A percentile compares a stretch with the other conserved stretches of the same genome.
phyloP scores from a whole-genome alignment of 352 stramenopile species.

The Phytophthora megakarya region DNA sequence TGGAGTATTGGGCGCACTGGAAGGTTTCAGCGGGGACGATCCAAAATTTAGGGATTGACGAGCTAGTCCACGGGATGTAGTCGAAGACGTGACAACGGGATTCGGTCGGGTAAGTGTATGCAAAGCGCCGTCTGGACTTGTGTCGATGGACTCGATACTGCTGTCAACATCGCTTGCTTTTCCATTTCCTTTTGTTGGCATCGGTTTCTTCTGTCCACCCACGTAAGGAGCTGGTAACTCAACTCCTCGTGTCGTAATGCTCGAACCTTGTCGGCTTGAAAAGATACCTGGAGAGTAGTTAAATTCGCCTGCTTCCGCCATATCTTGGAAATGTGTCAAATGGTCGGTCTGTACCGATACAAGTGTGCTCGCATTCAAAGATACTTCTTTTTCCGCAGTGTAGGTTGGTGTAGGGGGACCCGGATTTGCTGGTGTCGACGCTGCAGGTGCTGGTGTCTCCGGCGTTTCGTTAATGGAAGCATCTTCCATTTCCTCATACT shows the following conservation, averaged over 20 bases:
- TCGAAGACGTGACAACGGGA: constrained; percentile 22
- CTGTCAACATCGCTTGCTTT: constrained; percentile 23
- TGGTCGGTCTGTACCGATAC: constrained; percentile 24
- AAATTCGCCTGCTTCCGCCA: constrained; percentile 25
- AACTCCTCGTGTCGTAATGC: constrained; percentile 32
- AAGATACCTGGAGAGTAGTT: constrained; percentile 74
- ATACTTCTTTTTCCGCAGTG: constrained; percentile 13
- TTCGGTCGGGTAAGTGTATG: constrained; percentile 49
- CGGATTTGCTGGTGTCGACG: constrained; percentile 5
- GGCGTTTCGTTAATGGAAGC: constrained; percentile 23
- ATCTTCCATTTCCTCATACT: constrained; percentile 52
- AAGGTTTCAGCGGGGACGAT: constrained; percentile 33
- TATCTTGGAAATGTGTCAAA: constrained; percentile 33
- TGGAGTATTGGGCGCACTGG: constrained; percentile 28
- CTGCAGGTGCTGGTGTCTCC: constrained; percentile 5
- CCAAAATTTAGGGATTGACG: constrained; percentile 59
- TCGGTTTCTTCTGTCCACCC: constrained; percentile 23
- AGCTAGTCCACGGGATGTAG: constrained; percentile 32
- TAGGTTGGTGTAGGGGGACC: constrained; percentile 3
- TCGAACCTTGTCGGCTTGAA: constrained; percentile 57
- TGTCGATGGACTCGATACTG: constrained; percentile 54
- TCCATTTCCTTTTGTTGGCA: constrained; percentile 24
- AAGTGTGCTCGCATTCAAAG: constrained; percentile 22
- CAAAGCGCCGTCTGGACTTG: constrained; percentile 42
- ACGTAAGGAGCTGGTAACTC: constrained; percentile 7